Percentiles rank a stretch among this genome's conserved stretches.
phyloP scores from a whole-genome alignment of 1,284 basidiomycete genomes.

The Ganoderma lingzhi region DNA sequence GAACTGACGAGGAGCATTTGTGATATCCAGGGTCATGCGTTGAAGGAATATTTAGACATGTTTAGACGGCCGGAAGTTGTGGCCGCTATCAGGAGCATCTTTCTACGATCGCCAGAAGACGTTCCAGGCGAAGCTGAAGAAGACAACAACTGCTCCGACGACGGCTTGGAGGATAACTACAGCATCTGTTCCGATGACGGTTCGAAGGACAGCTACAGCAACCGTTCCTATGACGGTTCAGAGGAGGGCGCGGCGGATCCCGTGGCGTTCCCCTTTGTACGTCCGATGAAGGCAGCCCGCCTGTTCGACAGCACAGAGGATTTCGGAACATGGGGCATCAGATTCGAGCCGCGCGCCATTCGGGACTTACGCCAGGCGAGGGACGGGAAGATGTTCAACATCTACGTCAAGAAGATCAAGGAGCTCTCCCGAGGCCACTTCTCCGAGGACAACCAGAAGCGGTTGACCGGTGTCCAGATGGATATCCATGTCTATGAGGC shows the following conservation, averaged over 20 bases:
- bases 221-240: not conserved
- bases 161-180: not conserved
- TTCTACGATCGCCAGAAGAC: not conserved
- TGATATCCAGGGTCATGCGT: not conserved
- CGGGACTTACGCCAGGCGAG: conserved; percentile 51
- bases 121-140: not conserved
- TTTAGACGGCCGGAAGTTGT: not conserved
- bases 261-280: conserved; percentile 50
- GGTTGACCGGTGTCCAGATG: conserved; percentile 52
- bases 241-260: not conserved
- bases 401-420: conserved; percentile 68
- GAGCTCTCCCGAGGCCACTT: conserved; percentile 73
- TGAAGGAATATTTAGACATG: not conserved
- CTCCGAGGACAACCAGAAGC: conserved; percentile 73
- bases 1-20: not conserved
- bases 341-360: conserved; percentile 54
- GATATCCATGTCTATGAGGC: conserved; percentile 70
- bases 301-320: conserved; percentile 59
- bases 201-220: not conserved
- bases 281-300: conserved; percentile 56
- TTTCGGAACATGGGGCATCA: conserved; percentile 62
- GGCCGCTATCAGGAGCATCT: not conserved
- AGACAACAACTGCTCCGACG: not conserved
- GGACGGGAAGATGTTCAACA: conserved; percentile 51
- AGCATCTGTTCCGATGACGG: not conserved